Evolutionary conservation across 148 eudicot genomes (phyloP).

Genomic region (Cornus controversa): DNA sequence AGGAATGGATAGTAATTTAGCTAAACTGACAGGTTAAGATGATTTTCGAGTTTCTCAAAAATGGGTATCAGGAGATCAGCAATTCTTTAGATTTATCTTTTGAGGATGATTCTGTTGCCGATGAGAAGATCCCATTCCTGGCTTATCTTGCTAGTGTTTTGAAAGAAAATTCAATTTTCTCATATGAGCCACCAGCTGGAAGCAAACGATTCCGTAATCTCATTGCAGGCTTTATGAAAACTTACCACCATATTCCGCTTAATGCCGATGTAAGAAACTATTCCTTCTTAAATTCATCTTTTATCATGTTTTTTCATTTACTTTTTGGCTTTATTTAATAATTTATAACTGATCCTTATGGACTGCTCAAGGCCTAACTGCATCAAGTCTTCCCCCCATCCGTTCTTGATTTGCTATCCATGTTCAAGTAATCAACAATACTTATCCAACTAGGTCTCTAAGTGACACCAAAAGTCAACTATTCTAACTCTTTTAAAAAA

Average conservation of each 20-base stretch:
- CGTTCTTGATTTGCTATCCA: not conserved
- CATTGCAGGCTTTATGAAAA: slow-evolving; percentile 81
- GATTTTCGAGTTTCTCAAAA: slow-evolving; percentile 86
- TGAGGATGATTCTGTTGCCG: slow-evolving; percentile 90
- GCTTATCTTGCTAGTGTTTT: slow-evolving; percentile 85
- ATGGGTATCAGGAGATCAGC: slow-evolving; percentile 83
- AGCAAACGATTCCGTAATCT: slow-evolving; percentile 79
- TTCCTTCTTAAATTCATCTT: not conserved
- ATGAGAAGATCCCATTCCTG: slow-evolving; percentile 94
- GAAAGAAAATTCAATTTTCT: slow-evolving; percentile 60
- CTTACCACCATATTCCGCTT: slow-evolving; percentile 86
- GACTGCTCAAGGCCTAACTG: not conserved
- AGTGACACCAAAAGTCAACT: not conserved
- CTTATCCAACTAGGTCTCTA: not conserved
- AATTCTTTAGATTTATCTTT: slow-evolving; percentile 89
- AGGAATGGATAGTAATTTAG: slow-evolving; percentile 13
- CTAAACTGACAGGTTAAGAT: slow-evolving; percentile 66
- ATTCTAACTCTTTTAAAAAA: not conserved
- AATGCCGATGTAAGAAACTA: slow-evolving; percentile 61
- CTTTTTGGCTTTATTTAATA: not conserved
- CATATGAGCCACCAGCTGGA: slow-evolving; percentile 89
- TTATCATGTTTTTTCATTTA: not conserved
- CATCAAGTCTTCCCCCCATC: not conserved
- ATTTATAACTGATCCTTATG: not conserved
- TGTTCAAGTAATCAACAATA: not conserved